Percentiles rank a stretch among this genome's conserved stretches.
Evolutionary conservation across 768 basidiomycete species (phyloP).

Genomic region (Phanerodontia chrysosporium): DNA sequence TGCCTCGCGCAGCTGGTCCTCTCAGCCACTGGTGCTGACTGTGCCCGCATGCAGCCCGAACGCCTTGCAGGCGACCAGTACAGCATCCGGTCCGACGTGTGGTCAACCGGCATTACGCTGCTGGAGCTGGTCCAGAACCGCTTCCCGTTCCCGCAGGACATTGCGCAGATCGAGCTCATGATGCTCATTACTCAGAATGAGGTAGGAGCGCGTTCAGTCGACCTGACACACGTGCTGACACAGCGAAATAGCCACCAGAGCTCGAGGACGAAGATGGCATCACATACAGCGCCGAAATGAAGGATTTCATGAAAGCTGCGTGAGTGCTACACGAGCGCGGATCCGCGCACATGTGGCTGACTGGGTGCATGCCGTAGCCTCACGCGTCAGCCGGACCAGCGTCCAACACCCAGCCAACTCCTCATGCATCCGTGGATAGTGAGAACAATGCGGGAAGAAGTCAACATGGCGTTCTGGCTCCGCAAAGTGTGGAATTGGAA

Average conservation of each 20-base stretch:
- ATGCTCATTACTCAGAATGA: slow-evolving; percentile 83
- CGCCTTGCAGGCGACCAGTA: slow-evolving; percentile 90
- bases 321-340: slow-evolving; percentile 37
- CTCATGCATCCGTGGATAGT: slow-evolving; percentile 81
- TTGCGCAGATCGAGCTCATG: slow-evolving; percentile 92
- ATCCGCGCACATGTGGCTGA: background rate
- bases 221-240: slow-evolving; percentile 16
- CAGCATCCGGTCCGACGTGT: slow-evolving; percentile 94
- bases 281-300: slow-evolving; percentile 80
- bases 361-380: slow-evolving; percentile 42
- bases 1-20: slow-evolving; percentile 16
- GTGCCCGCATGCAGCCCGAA: slow-evolving; percentile 61
- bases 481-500: slow-evolving; percentile 81
- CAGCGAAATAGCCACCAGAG: slow-evolving; percentile 62
- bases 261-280: slow-evolving; percentile 68
- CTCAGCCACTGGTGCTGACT: background rate
- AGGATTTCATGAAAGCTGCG: slow-evolving; percentile 86
- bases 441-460: slow-evolving; percentile 71
- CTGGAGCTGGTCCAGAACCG: slow-evolving; percentile 91
- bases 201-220: slow-evolving; percentile 33
- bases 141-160: slow-evolving; percentile 91
- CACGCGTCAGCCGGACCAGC: slow-evolving; percentile 58
- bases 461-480: slow-evolving; percentile 88
- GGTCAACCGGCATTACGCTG: slow-evolving; percentile 94
- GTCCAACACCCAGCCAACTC: slow-evolving; percentile 83